Base-by-base conservation (phyloP, 257 asterid genomes). In the Solanum sitiens region DNA sequence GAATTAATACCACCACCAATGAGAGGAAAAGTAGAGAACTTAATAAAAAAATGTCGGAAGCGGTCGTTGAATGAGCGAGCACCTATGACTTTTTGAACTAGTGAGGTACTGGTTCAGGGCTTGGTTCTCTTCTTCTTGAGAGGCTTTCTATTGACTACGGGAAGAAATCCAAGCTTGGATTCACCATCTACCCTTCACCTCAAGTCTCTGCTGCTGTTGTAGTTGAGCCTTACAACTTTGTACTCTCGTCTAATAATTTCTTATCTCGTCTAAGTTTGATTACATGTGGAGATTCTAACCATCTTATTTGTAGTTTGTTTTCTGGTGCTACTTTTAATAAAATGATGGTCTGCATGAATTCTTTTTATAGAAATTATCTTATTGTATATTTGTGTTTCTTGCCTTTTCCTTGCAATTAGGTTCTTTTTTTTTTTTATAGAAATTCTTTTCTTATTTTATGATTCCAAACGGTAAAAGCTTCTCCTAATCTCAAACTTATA, bases 61-160 rank as follows among this genome's bases (percentile, higher is more conserved):
- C 30, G 30, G 30, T 27, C 30, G 30, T 27, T 27, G 30, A 27
- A 27, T 27, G 30, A 27, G 30, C 30, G 30, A 27, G 30, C 30
- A 27, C 30, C 30, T 27, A 27, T 27, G 30, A 27, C 30, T 27
- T 27, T 27, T 1, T 27, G 30, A 27, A 27, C 30, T 13, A 98
- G 99, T n/a, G 99, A 98, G 68, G 99, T 9, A 96, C 99, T 18
- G 99, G 99, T 76, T 96, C 99, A 30, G 99, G 99, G 0, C 94
- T 96, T 56, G 99, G 99, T 75, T 96, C 99, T 44, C 93, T 96
- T 11, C 75, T 96, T 89, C 94, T 96, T 1, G 99, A 96, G 93
- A 94, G 99, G 93, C 97, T 96, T 10, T 96, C 99, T 3, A 98
- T 96, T 10, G 99, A 96, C 72, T 96, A 96, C 8, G 98, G 98